Percentiles rank a stretch among this genome's conserved stretches.
These are phyloP conservation scores for Phytophthora lateralis DNA, from an alignment of 352 stramenopile genomes.

Conservation along the genomic window DNA sequence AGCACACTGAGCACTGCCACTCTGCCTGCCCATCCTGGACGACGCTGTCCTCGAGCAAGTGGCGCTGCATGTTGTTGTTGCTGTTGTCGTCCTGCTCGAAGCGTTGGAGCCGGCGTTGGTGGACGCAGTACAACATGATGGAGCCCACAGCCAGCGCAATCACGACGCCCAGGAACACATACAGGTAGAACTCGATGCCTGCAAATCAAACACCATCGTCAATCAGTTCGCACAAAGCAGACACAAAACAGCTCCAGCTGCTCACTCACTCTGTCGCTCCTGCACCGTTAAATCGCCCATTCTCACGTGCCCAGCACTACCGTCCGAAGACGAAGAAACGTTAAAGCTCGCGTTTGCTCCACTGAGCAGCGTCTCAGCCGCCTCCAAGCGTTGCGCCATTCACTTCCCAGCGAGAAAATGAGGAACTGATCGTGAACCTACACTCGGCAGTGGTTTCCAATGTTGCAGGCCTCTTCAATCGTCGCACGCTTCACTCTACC, in stretches of 20 bases:
- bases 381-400: conserved; percentile 5
- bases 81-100: conserved; percentile 72
- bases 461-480: conserved; percentile 13
- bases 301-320: conserved; percentile 9
- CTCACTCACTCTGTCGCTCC: conserved; percentile 28
- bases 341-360: neutral
- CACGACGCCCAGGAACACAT: conserved; percentile 75
- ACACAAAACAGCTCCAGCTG: neutral
- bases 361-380: neutral
- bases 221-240: neutral
- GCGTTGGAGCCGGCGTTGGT: conserved; percentile 60
- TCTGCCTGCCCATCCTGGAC: conserved; percentile 72
- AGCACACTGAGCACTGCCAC: conserved; percentile 86
- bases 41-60: conserved; percentile 82
- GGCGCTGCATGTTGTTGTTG: conserved; percentile 89
- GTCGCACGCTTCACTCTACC: conserved; percentile 5
- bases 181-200: conserved; percentile 71
- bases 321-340: conserved; percentile 5
- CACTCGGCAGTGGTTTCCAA: conserved; percentile 14
- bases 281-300: conserved; percentile 9
- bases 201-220: neutral
- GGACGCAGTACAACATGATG: conserved; percentile 67
- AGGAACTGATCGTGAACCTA: conserved; percentile 1
- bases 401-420: conserved; percentile 6
- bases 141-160: conserved; percentile 43